A percentile compares a stretch with the other conserved stretches of the same genome.
Conservation (phyloP, 768 basidiomycete genomes). For the Nevesoporus exiguus region DNA sequence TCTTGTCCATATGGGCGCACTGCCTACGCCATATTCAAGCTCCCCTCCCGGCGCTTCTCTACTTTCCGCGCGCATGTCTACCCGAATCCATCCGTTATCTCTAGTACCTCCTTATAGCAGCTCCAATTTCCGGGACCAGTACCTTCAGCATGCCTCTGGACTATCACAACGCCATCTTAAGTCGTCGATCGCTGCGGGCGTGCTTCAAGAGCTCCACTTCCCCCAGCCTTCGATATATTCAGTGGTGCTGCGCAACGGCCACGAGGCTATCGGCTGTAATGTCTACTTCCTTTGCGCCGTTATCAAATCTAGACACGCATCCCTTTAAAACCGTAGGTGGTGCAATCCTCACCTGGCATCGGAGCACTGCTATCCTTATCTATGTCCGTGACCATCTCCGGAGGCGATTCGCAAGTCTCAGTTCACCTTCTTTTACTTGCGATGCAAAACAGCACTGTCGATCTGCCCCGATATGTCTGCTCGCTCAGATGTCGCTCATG, state of each 20-base stretch:
- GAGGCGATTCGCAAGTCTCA: slow-evolving; percentile 1
- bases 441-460: neutral
- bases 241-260: slow-evolving; percentile 2
- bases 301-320: slow-evolving; percentile 3
- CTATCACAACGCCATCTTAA: neutral
- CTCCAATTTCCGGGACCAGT: neutral
- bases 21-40: slow-evolving; percentile 14
- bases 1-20: slow-evolving; percentile 7
- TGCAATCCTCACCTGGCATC: neutral
- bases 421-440: neutral
- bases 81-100: slow-evolving; percentile 23
- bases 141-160: neutral
- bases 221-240: neutral
- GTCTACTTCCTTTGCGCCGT: slow-evolving; percentile 6
- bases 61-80: neutral
- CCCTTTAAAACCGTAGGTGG: neutral
- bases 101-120: slow-evolving; percentile 5
- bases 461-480: neutral
- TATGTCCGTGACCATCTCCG: neutral
- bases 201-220: neutral
- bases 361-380: neutral
- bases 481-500: neutral
- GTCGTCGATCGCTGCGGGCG: neutral
- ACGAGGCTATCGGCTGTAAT: slow-evolving; percentile 12
- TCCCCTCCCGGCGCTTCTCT: slow-evolving; percentile 9